Base-by-base conservation (phyloP, 2,329 filamentous ascomycete species). In the Hymenoscyphus infarciens region DNA sequence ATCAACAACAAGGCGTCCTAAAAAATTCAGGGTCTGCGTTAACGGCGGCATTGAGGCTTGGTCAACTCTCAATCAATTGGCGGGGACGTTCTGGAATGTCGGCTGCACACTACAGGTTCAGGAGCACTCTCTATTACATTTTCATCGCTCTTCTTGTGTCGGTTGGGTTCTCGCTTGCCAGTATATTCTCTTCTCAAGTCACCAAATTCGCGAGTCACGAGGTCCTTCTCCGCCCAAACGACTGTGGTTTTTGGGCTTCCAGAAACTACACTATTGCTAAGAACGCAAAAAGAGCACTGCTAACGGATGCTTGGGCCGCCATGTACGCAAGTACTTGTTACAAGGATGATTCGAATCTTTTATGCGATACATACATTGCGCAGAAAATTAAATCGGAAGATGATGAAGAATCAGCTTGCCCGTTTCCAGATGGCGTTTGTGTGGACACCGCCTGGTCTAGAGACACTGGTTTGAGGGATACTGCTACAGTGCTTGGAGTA, bases 1-100 rank as follows among this genome's bases (percentile, higher is more conserved):
- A 58, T 53, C 63, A 63, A 29, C 61, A 63, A 31, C 61, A 65
- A 42, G 42, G 35, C 1, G 33, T 61, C 7, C 52, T 63, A 2
- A 22, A 54, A 27, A 63, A 65, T 33, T 59, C 57, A 10, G 57
- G 57, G 6, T 59, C 57, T 22, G 57, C 57, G 13, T 33, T 59
- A 4, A 59, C 57, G 10, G 45, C 57, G 10, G 39, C 57, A 7
- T 53, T 59, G 25, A 52, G 57, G n/a, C 31, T 59, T 7, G 15
- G 25, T 4, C 57, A 59, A 59, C 29, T 59, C 7, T 52, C 57
- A 38, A 35, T 59, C 39, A 59, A 35, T 42, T 59, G 57, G 57
- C 42, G 57, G 10, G 8, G 11, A 11, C 39, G 29, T 11, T 3
- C 22, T 4, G 39, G 27, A 59, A 22, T n/a, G 2, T 10, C n/a